Evolutionary conservation across 78 protist species (phyloP).

Genomic region (Goniomonas avonlea): DNA sequence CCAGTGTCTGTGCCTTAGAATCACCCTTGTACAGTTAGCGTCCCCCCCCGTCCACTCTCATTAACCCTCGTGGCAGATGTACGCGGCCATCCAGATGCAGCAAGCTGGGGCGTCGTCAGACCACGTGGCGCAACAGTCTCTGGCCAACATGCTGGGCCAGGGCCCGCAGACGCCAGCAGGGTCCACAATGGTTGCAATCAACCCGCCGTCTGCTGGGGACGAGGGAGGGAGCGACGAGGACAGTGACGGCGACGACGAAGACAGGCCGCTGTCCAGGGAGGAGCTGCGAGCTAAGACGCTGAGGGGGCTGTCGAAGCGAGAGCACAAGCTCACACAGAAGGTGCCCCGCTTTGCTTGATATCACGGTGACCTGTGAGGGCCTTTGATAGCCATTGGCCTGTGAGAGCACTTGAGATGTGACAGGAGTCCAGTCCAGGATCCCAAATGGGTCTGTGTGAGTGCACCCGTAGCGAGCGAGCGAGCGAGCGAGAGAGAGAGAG

Average conservation of each 20-base stretch:
- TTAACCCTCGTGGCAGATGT: background rate
- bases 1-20: background rate
- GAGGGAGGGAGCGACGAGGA: slow-evolving; percentile 29
- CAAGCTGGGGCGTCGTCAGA: background rate
- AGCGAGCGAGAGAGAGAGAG: background rate
- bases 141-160: background rate
- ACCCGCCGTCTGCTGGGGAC: slow-evolving; percentile 7
- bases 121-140: background rate
- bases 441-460: too few species aligned
- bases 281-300: slow-evolving; percentile 23
- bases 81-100: slow-evolving; percentile 3
- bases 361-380: too few species aligned
- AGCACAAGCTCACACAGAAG: background rate
- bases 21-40: background rate
- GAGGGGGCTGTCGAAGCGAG: slow-evolving; percentile 14
- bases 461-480: background rate
- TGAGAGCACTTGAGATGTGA: background rate
- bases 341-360: too few species aligned
- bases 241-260: slow-evolving; percentile 27
- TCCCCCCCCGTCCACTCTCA: background rate
- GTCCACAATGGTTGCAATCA: background rate
- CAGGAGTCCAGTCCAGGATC: too few species aligned
- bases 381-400: too few species aligned
- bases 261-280: slow-evolving; percentile 17
- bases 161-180: background rate